Evolutionary conservation across 2,329 filamentous ascomycete species (phyloP), one percentile per base, ranked within the genome.

Genomic region (Penicillium sp.): DNA sequence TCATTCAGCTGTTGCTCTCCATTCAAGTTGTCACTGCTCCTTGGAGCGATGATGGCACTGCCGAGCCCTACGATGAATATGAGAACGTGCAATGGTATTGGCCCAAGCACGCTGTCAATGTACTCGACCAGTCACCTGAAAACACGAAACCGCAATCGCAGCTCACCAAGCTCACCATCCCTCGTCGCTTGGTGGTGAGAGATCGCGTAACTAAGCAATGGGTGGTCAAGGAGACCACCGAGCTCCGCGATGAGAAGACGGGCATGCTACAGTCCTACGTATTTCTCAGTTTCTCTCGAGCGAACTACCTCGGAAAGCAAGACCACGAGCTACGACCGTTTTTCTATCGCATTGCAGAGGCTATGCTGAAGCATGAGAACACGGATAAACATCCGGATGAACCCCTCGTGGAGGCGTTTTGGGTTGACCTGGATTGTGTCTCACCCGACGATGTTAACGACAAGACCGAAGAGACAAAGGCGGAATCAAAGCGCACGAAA

Each of bases 101-200:
- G 63, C 65, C 63, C 22, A 64, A 61, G 30, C 65, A 67, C 22
- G 65, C 65, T 1, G 49, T 64, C 53, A 67, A 67, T 49, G 35
- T 53, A 4, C 56, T 67, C 28, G 65, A 67, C 24, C 65, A 66
- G 57, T 47, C 55, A 2, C 63, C 55, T 0, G 51, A 56, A 24
- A 63, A 67, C n/a, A 15, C 19, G 10, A 40, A 44, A n/a, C 56
- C 58, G 8, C 63, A 65, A 45, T 59, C 56, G 24, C 54, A 47
- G 12, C 37, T 65, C 33, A 58, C 63, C 6, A 59, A 54, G 24
- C 57, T 66, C 15, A 60, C 50, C 24, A 58, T 62, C 17, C 63
- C 65, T 42, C 65, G 61, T 4, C 54, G 58, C 2, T 44, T 66
- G 38, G 61, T 66, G 7, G 61, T 66, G 22, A 53, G 56, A 26